Evolutionary conservation across 306 rosid species (phyloP).

Genomic region (Pterocarpus santalinus): DNA sequence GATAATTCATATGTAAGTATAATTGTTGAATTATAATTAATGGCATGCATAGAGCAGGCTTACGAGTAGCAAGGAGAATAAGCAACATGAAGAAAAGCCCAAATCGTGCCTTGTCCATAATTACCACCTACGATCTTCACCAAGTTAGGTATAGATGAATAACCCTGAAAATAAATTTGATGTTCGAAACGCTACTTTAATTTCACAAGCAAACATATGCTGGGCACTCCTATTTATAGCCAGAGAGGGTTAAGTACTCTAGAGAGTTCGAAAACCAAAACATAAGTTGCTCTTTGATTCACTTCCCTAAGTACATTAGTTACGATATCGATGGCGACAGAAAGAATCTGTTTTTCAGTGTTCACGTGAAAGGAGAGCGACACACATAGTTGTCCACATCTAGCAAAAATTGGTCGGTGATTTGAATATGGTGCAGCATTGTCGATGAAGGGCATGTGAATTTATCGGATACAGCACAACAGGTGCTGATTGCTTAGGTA

Average conservation of each 20-base stretch:
- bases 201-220: not conserved
- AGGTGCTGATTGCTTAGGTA: too few species aligned
- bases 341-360: slow-evolving; percentile 16
- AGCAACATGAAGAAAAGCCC: slow-evolving; percentile 52
- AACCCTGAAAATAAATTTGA: not conserved
- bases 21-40: too few species aligned
- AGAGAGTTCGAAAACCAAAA: not conserved
- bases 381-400: not conserved
- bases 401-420: not conserved
- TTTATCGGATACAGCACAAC: too few species aligned
- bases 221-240: slow-evolving; percentile 38
- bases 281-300: not conserved
- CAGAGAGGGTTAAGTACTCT: not conserved
- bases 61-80: slow-evolving; percentile 59
- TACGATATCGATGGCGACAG: not conserved
- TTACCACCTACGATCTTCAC: not conserved
- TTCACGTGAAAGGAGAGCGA: slow-evolving; percentile 46
- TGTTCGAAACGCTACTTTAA: not conserved
- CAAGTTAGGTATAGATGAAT: not conserved
- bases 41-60: slow-evolving; percentile 13
- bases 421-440: not conserved
- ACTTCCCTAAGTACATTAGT: not conserved
- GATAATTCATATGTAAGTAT: not conserved
- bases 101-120: slow-evolving; percentile 53
- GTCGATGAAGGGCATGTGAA: too few species aligned